Conservation (phyloP, 2,329 filamentous ascomycete species). For the Aspergillus alliaceus region DNA sequence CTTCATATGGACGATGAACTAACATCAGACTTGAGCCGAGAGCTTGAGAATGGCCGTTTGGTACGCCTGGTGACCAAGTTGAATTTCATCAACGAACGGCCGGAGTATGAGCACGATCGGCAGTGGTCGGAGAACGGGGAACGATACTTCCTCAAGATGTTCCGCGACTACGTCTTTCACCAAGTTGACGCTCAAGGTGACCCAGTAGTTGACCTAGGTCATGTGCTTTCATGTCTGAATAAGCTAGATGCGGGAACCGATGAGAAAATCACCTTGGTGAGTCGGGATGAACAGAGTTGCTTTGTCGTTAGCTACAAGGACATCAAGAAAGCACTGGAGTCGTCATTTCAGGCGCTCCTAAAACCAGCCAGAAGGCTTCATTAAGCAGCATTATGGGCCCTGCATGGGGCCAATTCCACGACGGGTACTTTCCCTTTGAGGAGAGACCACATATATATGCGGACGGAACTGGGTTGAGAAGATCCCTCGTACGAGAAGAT, state of each 20-base stretch:
- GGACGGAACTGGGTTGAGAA: not conserved
- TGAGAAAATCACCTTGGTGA: constrained; percentile 81
- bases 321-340: constrained; percentile 66
- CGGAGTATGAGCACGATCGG: constrained; percentile 74
- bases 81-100: constrained; percentile 83
- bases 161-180: constrained; percentile 96
- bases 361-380: constrained; percentile 42
- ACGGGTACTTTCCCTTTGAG: not conserved
- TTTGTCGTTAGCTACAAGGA: constrained; percentile 91
- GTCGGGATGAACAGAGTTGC: constrained; percentile 84
- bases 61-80: constrained; percentile 81
- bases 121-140: constrained; percentile 92
- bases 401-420: not conserved
- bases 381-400: constrained; percentile 14
- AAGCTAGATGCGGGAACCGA: constrained; percentile 89
- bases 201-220: constrained; percentile 80
- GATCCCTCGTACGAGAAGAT: not conserved
- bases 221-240: constrained; percentile 83
- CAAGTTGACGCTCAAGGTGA: constrained; percentile 84
- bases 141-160: constrained; percentile 88
- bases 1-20: constrained; percentile 79
- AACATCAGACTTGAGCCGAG: constrained; percentile 69
- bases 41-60: constrained; percentile 86
- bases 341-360: constrained; percentile 60
- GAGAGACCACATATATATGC: constrained; percentile 7